These are phyloP conservation scores for Dichomitus squalens DNA, from an alignment of 1,284 basidiomycete species.

Conservation along the genomic window DNA sequence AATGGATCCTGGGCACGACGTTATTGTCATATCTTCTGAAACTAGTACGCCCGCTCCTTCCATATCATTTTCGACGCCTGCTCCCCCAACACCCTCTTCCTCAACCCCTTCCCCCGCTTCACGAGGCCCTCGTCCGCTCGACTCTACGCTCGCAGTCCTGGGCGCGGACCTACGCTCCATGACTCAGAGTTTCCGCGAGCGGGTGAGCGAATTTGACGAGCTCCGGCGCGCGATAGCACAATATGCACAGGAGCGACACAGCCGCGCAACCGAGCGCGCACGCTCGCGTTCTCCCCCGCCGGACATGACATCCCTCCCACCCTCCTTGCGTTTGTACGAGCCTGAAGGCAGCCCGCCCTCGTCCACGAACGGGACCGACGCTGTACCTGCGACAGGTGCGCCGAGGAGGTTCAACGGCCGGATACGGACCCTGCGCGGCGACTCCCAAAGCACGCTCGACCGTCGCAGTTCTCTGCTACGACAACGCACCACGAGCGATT, in stretches of 20 bases:
- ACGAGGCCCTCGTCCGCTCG: slow-evolving; percentile 3
- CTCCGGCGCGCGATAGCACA: slow-evolving; percentile 15
- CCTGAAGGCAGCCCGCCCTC: background rate
- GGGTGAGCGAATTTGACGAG: slow-evolving; percentile 20
- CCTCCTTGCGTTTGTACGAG: background rate
- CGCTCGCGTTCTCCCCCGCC: slow-evolving; percentile 3
- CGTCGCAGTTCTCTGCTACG: slow-evolving; percentile 8
- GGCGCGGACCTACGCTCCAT: slow-evolving; percentile 14
- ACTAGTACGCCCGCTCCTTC: slow-evolving; percentile 3
- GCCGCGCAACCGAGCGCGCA: slow-evolving; percentile 3
- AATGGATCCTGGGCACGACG: slow-evolving; percentile 34
- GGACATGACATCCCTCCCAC: background rate
- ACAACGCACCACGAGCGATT: slow-evolving; percentile 6
- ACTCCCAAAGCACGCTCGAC: background rate
- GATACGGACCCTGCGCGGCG: background rate
- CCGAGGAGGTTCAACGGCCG: background rate
- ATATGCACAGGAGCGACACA: slow-evolving; percentile 11
- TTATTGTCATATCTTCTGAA: slow-evolving; percentile 30
- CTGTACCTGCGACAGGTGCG: background rate
- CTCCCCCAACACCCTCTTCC: background rate
- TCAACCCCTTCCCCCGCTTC: background rate
- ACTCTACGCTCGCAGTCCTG: slow-evolving; percentile 13
- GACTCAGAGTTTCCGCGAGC: slow-evolving; percentile 17
- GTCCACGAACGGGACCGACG: background rate
- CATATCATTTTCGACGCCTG: background rate